Evolutionary conservation across 768 basidiomycete species (phyloP), one percentile per base, ranked within the genome.

Genomic region (Russula sp.): DNA sequence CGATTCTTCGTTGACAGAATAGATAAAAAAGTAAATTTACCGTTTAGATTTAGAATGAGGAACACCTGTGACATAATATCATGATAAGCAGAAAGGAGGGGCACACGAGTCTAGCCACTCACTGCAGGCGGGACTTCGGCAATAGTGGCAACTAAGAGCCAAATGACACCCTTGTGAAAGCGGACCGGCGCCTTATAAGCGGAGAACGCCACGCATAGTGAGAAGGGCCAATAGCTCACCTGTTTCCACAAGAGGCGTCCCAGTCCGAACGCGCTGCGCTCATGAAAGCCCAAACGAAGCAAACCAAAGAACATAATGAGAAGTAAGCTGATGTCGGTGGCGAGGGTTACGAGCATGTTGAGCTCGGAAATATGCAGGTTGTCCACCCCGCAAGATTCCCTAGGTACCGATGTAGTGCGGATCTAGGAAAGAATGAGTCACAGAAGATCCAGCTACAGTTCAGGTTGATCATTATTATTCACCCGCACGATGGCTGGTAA

Each of bases 201-300:
- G 53, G 34, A 54, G 16, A 54, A 38, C 13, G 14, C 13, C 32
- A 54, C 13, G 53, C 13, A n/a, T 10, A 54, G 34, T 2, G n/a
- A 24, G 53, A 36, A 20, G 34, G 1, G 8, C 53, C 11, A 13
- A 36, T n/a, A 38, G 5, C 53, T 11, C 34, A 54, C 53, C 53
- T 56, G 54, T 56, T 24, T 56, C 54, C 54, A 56, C 54, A 56
- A 4, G 38, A 40, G 38, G 14, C 34, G 22, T 9, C 54, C 54
- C 22, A 56, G 1, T 40, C 38, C 38, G 26, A 26, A 28, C 24
- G 22, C 38, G 13, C 24, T 7, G 7, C 24, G 14, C 40, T 26
- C 14, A 16, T 40, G 24, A 8, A 40, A 28, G 38, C 54, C 38
- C 38, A 56, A 7, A 16, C 38, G 36, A 16, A 56, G 36, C 20